phyloP scores from a whole-genome alignment of 129 eudicot genomes.

The Erigeron canadensis region DNA sequence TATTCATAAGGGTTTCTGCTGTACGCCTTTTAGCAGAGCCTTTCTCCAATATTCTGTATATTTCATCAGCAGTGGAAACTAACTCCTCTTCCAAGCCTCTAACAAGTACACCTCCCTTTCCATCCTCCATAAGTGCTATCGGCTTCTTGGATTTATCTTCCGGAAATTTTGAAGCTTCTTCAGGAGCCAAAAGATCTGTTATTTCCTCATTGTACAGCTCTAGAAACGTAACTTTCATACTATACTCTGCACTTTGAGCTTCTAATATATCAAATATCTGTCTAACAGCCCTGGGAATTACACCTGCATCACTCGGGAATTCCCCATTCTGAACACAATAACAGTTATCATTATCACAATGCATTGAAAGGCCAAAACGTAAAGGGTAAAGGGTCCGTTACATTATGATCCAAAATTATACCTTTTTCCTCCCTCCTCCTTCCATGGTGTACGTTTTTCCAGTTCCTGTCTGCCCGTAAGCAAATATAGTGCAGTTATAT shows the following conservation, averaged over 20 bases:
- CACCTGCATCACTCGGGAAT: slow-evolving; percentile 94
- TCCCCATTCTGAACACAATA: slow-evolving; percentile 71
- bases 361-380: neutral
- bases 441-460: slow-evolving; percentile 99
- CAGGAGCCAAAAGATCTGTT: slow-evolving; percentile 94
- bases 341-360: neutral
- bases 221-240: slow-evolving; percentile 86
- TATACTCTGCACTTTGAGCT: slow-evolving; percentile 91
- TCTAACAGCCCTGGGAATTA: slow-evolving; percentile 88
- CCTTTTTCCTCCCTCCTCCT: slow-evolving; percentile 98
- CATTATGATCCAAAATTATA: slow-evolving; percentile 18
- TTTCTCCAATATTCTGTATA: slow-evolving; percentile 83
- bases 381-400: neutral
- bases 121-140: slow-evolving; percentile 95
- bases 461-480: slow-evolving; percentile 98
- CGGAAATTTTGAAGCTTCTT: slow-evolving; percentile 39
- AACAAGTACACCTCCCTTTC: slow-evolving; percentile 89
- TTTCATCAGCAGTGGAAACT: slow-evolving; percentile 86
- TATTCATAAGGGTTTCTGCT: slow-evolving; percentile 92
- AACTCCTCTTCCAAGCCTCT: slow-evolving; percentile 95
- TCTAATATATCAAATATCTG: slow-evolving; percentile 89
- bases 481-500: slow-evolving; percentile 96
- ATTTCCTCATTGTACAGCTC: slow-evolving; percentile 97
- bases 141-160: slow-evolving; percentile 94
- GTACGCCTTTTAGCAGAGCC: slow-evolving; percentile 95